These are phyloP conservation scores for Apiospora arundinis DNA, from an alignment of 2,329 filamentous ascomycete species.

Conservation along the genomic window DNA sequence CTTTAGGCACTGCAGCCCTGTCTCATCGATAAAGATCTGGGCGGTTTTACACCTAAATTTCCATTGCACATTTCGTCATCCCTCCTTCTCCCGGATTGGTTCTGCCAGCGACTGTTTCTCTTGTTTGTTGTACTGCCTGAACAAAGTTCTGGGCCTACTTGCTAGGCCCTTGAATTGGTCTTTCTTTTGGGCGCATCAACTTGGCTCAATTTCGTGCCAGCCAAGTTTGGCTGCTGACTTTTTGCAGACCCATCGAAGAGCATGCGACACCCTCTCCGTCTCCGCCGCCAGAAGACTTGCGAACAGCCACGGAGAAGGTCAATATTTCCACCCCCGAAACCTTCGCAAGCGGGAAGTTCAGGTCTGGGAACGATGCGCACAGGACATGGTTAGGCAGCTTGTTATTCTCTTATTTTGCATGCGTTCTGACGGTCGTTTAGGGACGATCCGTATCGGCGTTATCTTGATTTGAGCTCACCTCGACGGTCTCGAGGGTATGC, in stretches of 20 bases:
- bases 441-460: not conserved
- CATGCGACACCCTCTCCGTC: slow-evolving; percentile 12
- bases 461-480: not conserved
- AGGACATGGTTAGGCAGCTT: not conserved
- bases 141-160: not conserved
- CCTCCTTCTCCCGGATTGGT: not conserved
- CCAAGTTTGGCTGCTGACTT: slow-evolving; percentile 8
- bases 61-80: not conserved
- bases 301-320: slow-evolving; percentile 18
- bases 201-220: not conserved
- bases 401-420: not conserved
- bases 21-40: not conserved
- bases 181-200: not conserved
- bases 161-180: not conserved
- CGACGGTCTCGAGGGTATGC: not conserved
- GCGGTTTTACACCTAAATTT: not conserved
- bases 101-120: not conserved
- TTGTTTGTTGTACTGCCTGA: not conserved
- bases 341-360: not conserved
- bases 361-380: not conserved
- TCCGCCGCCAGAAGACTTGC: slow-evolving; percentile 13
- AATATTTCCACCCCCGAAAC: not conserved
- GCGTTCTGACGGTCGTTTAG: not conserved
- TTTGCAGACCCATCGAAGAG: slow-evolving; percentile 5
- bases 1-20: not conserved